Evolutionary conservation across 805 yeast genomes (phyloP), one percentile per base, ranked within the genome.

Genomic region (Teunomyces kruisii): DNA sequence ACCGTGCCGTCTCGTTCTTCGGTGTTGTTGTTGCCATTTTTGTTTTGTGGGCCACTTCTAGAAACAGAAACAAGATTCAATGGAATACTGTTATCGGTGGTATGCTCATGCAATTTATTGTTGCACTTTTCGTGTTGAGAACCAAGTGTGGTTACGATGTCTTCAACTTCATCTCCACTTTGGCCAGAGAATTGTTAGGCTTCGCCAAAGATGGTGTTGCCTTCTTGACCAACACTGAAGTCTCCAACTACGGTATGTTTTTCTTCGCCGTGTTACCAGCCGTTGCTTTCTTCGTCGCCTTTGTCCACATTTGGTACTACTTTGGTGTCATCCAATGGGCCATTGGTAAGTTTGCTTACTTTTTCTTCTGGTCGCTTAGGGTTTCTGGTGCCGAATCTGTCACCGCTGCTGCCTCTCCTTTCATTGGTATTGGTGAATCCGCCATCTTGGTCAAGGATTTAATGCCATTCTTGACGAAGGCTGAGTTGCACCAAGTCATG

Each of bases 351-450:
- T 78, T 78, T 51, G 80, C 84, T 14, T 61, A 63, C 54, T 74
- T 80, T 52, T 80, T 81, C 68, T 79, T 75, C 68, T 81, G 84
- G 84, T 59, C 79, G 30, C 72, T 80, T 70, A 65, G 72, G 46
- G 76, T 79, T 17, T 73, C 81, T 24, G 86, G 86, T 53, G 83
- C 85, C 42, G 86, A 81, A 58, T 79, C 84, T 19, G 77, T 80
- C 39, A 81, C 80, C 24, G 83, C 84, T 4, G 83, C 85, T 38
- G 85, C 85, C 0, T 76, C 85, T 22, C 86, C 86, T 5, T 81
- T 81, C 61, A 71, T 81, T 51, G 86, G 86, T 37, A 80, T 78
- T 51, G 86, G 86, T 54, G 86, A 81, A 64, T 72, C 80, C 43
- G 84, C 85, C 5, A 75, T 81, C 49, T 73, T 81, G 54, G 72